Percentiles rank a stretch among this genome's conserved stretches.
phyloP scores from a whole-genome alignment of 495 filamentous ascomycete species.

The Stereocaulon alpinum region DNA sequence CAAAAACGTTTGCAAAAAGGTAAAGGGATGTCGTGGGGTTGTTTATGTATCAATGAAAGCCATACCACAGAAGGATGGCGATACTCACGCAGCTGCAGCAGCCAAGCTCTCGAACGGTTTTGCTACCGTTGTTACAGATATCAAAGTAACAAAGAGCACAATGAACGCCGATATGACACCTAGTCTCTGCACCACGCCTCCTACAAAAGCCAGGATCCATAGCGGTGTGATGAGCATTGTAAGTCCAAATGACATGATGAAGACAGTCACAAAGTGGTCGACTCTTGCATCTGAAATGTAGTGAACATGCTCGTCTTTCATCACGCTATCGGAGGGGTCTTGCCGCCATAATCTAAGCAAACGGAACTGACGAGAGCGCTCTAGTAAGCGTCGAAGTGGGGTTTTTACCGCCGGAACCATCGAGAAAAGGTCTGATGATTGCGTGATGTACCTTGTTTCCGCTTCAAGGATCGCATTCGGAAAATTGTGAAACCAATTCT shows the following conservation, averaged over 20 bases:
- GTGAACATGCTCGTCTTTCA: neutral
- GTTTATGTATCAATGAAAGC: too few species aligned
- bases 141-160: conserved; percentile 5
- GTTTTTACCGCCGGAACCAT: conserved; percentile 3
- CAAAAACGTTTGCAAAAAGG: neutral
- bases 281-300: conserved; percentile 3
- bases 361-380: neutral
- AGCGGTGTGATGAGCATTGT: conserved; percentile 10
- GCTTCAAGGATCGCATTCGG: neutral
- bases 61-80: too few species aligned
- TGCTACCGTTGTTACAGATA: conserved; percentile 1
- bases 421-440: neutral
- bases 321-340: neutral
- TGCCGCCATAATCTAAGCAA: conserved; percentile 2
- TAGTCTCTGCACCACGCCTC: neutral
- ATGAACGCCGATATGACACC: conserved; percentile 6
- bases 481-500: conserved; percentile 9
- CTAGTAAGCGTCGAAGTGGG: conserved; percentile 8
- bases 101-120: conserved; percentile 10
- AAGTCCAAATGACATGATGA: conserved; percentile 1
- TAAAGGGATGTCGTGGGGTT: too few species aligned
- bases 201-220: conserved; percentile 4
- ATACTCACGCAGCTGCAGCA: conserved; percentile 4
- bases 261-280: neutral
- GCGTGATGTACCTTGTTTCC: neutral